Percentiles rank a stretch among this genome's conserved stretches.
Conservation (phyloP, 2,329 filamentous ascomycete species). For the Cryoendolithus antarcticus region DNA sequence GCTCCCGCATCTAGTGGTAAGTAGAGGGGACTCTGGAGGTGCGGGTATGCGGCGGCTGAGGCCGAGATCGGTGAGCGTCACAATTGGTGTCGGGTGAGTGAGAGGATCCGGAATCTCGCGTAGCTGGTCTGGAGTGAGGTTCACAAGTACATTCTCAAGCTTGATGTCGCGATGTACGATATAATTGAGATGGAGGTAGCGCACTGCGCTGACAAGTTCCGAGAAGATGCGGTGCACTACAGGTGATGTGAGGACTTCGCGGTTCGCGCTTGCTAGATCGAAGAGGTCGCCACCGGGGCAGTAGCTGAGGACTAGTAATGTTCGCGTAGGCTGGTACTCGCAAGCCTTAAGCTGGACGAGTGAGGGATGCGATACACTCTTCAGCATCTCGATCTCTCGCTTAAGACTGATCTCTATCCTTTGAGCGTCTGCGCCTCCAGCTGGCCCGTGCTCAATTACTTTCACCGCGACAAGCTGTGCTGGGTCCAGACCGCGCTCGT, state of each 20-base stretch:
- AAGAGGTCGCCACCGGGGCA: conserved; percentile 92
- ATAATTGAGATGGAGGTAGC: conserved; percentile 69
- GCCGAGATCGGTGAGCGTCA: conserved; percentile 84
- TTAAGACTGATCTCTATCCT: conserved; percentile 88
- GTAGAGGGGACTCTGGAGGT: conserved; percentile 63
- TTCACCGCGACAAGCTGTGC: conserved; percentile 87
- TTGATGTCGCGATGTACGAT: conserved; percentile 98
- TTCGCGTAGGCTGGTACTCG: conserved; percentile 69
- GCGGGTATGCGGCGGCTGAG: conserved; percentile 70
- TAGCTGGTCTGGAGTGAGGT: conserved; percentile 54
- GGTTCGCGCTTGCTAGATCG: conserved; percentile 68
- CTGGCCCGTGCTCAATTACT: conserved; percentile 86
- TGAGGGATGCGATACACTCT: conserved; percentile 74
- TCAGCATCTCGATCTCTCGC: conserved; percentile 89
- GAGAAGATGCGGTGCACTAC: conserved; percentile 78
- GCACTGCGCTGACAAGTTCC: conserved; percentile 73
- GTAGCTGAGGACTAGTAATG: conserved; percentile 78
- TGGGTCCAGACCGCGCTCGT: conserved; percentile 44
- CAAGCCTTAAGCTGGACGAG: conserved; percentile 86
- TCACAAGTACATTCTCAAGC: conserved; percentile 92
- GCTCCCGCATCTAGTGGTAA: conserved; percentile 88
- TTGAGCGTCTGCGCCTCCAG: conserved; percentile 84
- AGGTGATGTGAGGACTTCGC: conserved; percentile 51
- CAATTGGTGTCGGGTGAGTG: conserved; percentile 66
- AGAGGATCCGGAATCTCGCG: conserved; percentile 55